Evolutionary conservation across 2,329 filamentous ascomycete species (phyloP), one percentile per base, ranked within the genome.

Genomic region (Talaromyces sp.): DNA sequence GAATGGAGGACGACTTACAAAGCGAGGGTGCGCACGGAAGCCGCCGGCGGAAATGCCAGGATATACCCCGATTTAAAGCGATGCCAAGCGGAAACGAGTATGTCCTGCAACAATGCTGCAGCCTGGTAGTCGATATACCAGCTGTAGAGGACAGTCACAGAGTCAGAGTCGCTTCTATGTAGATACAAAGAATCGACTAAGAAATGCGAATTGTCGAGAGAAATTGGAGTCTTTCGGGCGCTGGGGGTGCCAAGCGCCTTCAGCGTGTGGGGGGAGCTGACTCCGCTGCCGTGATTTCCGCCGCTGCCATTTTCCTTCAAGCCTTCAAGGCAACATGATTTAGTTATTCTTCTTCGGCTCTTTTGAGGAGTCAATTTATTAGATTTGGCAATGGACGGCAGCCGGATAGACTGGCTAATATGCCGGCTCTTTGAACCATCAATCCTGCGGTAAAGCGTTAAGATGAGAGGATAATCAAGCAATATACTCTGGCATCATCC

Each of bases 211-310:
- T 3, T 19, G 51, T 51, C 4, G 10, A 53, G 49, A 53, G 27
- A 27, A 53, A 53, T 53, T 53, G 22, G 22, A 17, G 22, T 11
- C 11, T 49, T 49, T 49, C 15, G 29, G 51, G 8, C 11, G 31
- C 31, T 56, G 53, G n/a, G n/a, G 29, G n/a, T 38, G 53, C 53
- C 53, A 56, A 56, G 53, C 29, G 51, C 22, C 51, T 56, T 36
- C 29, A 56, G 29, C n/a, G 53, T 56, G 53, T 56, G 53, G 53
- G 53, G 53, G 53, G 47, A 17, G 22, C 22, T 27, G 45, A 36
- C 29, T 36, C 53, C 53, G 53, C 53, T 56, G 31, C 53, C 29
- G 53, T 56, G 53, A 36, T 25, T 56, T 56, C 53, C 53, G 53
- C n/a, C n/a, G n/a, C 25, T 27, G 25, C 19, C 19, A 5, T 47